These are phyloP conservation scores for Phyllachora maydis DNA, from an alignment of 2,329 filamentous ascomycete genomes.

Conservation along the genomic window DNA sequence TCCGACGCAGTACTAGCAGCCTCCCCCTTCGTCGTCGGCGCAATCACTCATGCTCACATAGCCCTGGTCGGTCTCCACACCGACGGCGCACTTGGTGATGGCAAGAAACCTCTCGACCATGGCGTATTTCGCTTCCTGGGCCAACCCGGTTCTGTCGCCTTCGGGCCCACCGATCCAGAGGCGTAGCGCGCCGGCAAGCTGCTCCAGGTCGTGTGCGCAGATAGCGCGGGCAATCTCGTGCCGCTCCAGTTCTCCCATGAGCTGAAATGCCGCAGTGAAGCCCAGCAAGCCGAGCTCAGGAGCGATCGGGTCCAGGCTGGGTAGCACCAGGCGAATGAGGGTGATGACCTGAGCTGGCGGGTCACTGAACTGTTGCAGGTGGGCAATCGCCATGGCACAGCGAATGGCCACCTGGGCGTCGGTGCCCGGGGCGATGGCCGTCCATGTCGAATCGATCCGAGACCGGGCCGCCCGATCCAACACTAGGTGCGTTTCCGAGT, in stretches of 20 bases:
- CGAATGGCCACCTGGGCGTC: constrained; percentile 36
- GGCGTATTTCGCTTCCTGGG: constrained; percentile 24
- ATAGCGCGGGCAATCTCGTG: constrained; percentile 24
- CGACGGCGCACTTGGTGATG: constrained; percentile 33
- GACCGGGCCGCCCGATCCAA: constrained; percentile 13
- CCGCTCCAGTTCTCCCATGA: constrained; percentile 30
- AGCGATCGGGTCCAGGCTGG: constrained; percentile 11
- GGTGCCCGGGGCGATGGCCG: constrained; percentile 19
- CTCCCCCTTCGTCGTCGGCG: constrained; percentile 15
- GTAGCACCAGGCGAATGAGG: constrained; percentile 27
- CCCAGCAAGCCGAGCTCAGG: constrained; percentile 35
- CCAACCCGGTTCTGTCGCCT: constrained; percentile 29
- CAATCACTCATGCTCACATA: constrained; percentile 36
- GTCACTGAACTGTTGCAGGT: constrained; percentile 24
- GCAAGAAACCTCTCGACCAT: constrained; percentile 33
- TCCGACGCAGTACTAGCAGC: constrained; percentile 6
- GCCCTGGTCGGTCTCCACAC: constrained; percentile 38
- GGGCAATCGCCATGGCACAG: constrained; percentile 39
- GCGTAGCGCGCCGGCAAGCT: constrained; percentile 32
- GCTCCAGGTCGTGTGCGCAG: constrained; percentile 28
- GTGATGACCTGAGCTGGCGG: constrained; percentile 21
- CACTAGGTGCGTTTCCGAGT: constrained; percentile 12
- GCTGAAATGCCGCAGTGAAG: constrained; percentile 34
- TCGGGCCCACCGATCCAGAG: constrained; percentile 36
- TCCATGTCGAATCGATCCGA: constrained; percentile 21